Percentiles rank a stretch among this genome's conserved stretches.
Conservation (phyloP, 352 stramenopile genomes). For the Pythium rishiriense region DNA sequence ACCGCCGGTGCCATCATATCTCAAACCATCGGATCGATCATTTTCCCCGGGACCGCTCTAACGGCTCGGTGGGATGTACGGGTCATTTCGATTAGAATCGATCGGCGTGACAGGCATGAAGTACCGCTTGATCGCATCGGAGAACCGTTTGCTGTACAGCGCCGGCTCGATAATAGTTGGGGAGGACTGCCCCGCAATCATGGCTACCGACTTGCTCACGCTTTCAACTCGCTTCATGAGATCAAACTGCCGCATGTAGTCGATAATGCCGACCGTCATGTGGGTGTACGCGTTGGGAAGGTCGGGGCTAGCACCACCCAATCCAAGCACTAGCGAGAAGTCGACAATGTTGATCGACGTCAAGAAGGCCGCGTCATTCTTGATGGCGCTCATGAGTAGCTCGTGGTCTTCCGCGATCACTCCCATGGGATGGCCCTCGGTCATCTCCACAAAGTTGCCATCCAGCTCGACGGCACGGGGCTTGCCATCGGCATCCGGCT, state of each 20-base stretch:
- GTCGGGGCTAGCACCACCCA: constrained; percentile 55
- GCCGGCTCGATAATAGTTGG: constrained; percentile 98
- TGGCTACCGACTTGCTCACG: constrained; percentile 97
- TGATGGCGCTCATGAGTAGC: constrained; percentile 86
- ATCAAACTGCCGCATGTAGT: constrained; percentile 99
- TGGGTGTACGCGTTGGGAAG: constrained; percentile 40
- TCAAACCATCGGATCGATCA: neutral
- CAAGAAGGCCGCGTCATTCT: constrained; percentile 97
- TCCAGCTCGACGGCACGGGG: constrained; percentile 69
- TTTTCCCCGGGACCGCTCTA: neutral
- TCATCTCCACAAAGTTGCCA: constrained; percentile 85
- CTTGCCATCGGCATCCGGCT: constrained; percentile 32
- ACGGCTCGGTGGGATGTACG: constrained; percentile 6
- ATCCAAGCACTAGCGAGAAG: constrained; percentile 98
- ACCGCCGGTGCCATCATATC: constrained; percentile 14
- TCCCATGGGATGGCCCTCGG: constrained; percentile 70
- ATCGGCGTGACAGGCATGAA: constrained; percentile 96
- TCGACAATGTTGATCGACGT: constrained; percentile 99
- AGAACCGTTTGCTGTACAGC: constrained; percentile 96
- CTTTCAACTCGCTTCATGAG: constrained; percentile 99
- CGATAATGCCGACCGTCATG: constrained; percentile 98
- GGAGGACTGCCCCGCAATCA: constrained; percentile 97
- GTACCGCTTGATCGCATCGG: constrained; percentile 94
- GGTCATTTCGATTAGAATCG: constrained; percentile 41
- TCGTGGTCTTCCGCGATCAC: constrained; percentile 72